Percentiles rank a stretch among this genome's conserved stretches.
Conservation (phyloP, 305 asterid species). For the Fraxinus floribunda region DNA sequence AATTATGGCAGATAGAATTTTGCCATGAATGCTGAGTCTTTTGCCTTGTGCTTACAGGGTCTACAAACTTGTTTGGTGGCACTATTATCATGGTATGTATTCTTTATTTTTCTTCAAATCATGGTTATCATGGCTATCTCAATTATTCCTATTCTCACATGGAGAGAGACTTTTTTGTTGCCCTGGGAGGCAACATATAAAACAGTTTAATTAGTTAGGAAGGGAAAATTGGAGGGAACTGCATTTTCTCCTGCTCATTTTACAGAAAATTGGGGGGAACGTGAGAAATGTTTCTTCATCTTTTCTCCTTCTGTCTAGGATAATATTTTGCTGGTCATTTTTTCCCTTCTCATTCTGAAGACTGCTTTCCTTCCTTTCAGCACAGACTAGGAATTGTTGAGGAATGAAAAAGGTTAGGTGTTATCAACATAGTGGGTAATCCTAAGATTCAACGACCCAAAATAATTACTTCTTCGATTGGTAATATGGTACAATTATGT, state of each 20-base stretch:
- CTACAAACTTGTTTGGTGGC: constrained; percentile 91
- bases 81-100: constrained; percentile 77
- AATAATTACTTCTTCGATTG: background rate
- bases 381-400: background rate
- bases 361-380: background rate
- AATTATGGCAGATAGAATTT: background rate
- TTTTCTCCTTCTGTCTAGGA: background rate
- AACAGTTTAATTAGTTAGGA: background rate
- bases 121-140: background rate
- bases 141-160: background rate
- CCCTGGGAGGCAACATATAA: background rate
- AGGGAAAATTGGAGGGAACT: background rate
- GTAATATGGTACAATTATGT: background rate
- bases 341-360: background rate
- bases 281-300: background rate
- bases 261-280: background rate
- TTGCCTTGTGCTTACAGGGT: constrained; percentile 59
- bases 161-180: background rate
- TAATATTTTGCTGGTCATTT: background rate
- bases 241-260: background rate
- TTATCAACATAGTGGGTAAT: background rate
- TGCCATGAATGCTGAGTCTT: constrained; percentile 25
- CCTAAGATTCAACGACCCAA: background rate
- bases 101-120: background rate
- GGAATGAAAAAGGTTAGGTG: background rate